Evolutionary conservation across 768 basidiomycete genomes (phyloP).

Genomic region (Porphyrellus cyaneotinctus): DNA sequence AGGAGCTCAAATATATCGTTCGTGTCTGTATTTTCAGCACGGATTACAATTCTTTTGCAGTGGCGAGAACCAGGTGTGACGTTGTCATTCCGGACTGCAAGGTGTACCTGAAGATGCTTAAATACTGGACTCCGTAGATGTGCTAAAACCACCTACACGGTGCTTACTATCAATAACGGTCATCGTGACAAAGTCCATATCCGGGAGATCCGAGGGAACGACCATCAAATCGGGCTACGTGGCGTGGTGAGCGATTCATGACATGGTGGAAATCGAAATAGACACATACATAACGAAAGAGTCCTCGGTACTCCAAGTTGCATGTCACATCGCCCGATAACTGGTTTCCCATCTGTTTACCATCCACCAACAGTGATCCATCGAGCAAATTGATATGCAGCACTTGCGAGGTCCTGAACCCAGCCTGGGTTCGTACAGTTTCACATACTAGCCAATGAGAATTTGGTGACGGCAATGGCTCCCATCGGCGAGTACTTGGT

Average conservation of each 20-base stretch:
- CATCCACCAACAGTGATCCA: background rate
- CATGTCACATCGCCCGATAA: too few species aligned
- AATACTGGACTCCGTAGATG: too few species aligned
- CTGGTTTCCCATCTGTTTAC: background rate
- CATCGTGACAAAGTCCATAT: background rate
- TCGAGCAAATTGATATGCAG: background rate
- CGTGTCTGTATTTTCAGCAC: background rate
- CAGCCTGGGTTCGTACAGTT: background rate
- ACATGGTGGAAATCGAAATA: too few species aligned
- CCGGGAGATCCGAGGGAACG: background rate
- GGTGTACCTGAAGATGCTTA: too few species aligned
- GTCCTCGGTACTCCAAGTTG: too few species aligned
- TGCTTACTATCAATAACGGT: background rate
- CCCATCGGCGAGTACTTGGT: background rate
- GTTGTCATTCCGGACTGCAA: background rate
- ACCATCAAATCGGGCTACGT: background rate
- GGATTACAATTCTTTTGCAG: conserved; percentile 7
- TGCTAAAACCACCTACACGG: conserved; percentile 1
- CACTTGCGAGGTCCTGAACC: background rate
- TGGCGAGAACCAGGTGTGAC: background rate
- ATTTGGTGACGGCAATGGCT: background rate
- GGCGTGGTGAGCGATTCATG: background rate
- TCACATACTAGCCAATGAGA: background rate
- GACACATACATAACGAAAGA: too few species aligned
- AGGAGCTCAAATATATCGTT: conserved; percentile 14